Evolutionary conservation across 176 grass and related monocot species (phyloP).

Genomic region (Aegilops sharonensis): DNA sequence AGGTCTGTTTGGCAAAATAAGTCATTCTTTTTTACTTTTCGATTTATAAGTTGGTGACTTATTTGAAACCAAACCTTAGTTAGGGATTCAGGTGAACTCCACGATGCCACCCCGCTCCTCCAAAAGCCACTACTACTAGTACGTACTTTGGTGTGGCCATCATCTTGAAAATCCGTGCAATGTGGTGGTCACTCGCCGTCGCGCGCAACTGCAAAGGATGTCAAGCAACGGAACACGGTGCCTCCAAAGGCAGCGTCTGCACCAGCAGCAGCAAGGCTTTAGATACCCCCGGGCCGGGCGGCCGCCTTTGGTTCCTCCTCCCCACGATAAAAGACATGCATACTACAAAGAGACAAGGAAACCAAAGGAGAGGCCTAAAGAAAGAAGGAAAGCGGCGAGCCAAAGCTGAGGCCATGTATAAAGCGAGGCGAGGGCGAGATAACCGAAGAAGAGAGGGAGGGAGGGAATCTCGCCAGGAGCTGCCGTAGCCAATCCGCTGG

Average conservation of each 20-base stretch:
- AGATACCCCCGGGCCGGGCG: background rate
- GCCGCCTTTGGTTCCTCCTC: background rate
- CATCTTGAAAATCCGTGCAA: slow-evolving; percentile 37
- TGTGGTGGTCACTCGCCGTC: background rate
- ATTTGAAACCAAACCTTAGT: too few species aligned
- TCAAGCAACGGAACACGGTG: background rate
- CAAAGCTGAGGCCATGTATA: slow-evolving; percentile 20
- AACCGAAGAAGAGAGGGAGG: slow-evolving; percentile 9
- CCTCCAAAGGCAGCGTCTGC: slow-evolving; percentile 21
- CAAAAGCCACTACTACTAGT: too few species aligned
- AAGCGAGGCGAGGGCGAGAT: slow-evolving; percentile 8
- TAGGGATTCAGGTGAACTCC: too few species aligned
- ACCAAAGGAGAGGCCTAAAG: background rate
- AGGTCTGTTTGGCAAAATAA: too few species aligned
- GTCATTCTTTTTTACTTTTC: too few species aligned
- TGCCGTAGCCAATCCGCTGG: background rate
- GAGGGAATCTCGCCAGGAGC: background rate
- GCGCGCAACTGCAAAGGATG: background rate
- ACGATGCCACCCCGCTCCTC: too few species aligned
- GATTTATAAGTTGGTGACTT: too few species aligned
- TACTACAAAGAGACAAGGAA: slow-evolving; percentile 4
- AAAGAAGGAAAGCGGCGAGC: background rate
- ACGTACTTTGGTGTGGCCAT: background rate
- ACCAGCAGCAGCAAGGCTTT: background rate
- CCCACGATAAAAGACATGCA: slow-evolving; percentile 38